Evolutionary conservation across 2,329 filamentous ascomycete genomes (phyloP), one percentile per base, ranked within the genome.

Genomic region (Clonostachys rosea): DNA sequence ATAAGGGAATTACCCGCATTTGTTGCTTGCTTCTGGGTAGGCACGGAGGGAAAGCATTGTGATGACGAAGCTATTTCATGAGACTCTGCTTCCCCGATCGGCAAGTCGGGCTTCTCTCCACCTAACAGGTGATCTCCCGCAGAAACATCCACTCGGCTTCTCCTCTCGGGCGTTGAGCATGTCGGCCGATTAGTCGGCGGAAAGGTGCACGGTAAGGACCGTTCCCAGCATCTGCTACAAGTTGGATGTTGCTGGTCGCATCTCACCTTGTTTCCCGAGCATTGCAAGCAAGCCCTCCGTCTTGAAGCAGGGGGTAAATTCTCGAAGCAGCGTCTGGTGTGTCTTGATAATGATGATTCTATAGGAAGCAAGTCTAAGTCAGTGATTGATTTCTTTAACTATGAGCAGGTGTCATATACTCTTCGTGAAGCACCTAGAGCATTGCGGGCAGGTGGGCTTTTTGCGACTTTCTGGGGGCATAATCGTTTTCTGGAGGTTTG

Each of bases 321-420:
- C 24, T 42, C 17, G n/a, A n/a, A 16, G 20, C 46, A 47, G 16
- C 46, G 34, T 24, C 44, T 47, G 10, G 40, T 17, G 18, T 47
- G 46, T 36, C 46, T 35, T 11, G 41, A 34, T 17, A 47, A 34
- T 12, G 46, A 47, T 5, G 46, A 47, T 12, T 43, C 46, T 47
- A 20, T 11, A 6, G 33, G 41, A 18, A 18, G 16, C 34, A 13
- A 11, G 33, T 5, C 5, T 5, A 16, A 30, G n/a, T 39, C 36
- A 39, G 36, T n/a, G 7, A n/a, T n/a, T 18, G 36, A 5, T n/a
- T 39, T 39, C 12, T n/a, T 18, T 18, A 8, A 18, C 12, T 18
- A 39, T 3, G 36, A 11, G 36, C 3, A n/a, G 36, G 36, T 13
- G 17, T 30, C 34, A 43, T 5, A 30, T 43, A 43, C 41, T 33